Percentiles rank a stretch among this genome's conserved stretches.
Conservation (phyloP, 1,284 basidiomycete species). For the Ganoderma leucocontextum region DNA sequence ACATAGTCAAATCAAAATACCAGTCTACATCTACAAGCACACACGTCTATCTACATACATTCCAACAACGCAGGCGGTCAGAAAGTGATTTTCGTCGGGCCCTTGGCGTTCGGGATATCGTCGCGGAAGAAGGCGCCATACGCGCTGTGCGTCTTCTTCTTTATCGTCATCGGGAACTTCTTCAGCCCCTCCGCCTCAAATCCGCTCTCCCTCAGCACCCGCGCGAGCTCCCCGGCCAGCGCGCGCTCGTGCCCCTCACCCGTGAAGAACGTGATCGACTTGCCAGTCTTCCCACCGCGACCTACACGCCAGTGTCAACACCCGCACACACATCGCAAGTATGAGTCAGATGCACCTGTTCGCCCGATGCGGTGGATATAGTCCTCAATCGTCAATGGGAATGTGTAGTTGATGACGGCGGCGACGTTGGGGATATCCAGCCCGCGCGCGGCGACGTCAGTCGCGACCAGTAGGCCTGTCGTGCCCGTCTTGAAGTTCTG, state of each 20-base stretch:
- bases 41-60: background rate
- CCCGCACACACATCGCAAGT: background rate
- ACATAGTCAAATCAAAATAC: background rate
- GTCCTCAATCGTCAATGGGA: slow-evolving; percentile 95
- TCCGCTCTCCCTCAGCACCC: slow-evolving; percentile 90
- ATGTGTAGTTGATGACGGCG: slow-evolving; percentile 94
- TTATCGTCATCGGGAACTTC: slow-evolving; percentile 96
- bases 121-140: slow-evolving; percentile 90
- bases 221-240: slow-evolving; percentile 94
- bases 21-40: background rate
- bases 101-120: slow-evolving; percentile 76
- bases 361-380: slow-evolving; percentile 98
- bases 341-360: slow-evolving; percentile 63
- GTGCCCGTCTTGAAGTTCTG: slow-evolving; percentile 91
- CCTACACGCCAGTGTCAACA: slow-evolving; percentile 53
- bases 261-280: slow-evolving; percentile 97
- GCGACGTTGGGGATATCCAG: slow-evolving; percentile 97
- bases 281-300: slow-evolving; percentile 90
- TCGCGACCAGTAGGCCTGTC: slow-evolving; percentile 91
- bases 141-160: slow-evolving; percentile 90
- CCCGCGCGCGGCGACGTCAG: slow-evolving; percentile 96
- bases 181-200: slow-evolving; percentile 83
- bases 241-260: slow-evolving; percentile 86
- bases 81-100: slow-evolving; percentile 92
- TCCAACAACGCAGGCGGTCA: slow-evolving; percentile 13